These are phyloP conservation scores for Kurtzmaniella quercitrusa DNA, from an alignment of 1,139 yeast genomes.

Conservation along the genomic window DNA sequence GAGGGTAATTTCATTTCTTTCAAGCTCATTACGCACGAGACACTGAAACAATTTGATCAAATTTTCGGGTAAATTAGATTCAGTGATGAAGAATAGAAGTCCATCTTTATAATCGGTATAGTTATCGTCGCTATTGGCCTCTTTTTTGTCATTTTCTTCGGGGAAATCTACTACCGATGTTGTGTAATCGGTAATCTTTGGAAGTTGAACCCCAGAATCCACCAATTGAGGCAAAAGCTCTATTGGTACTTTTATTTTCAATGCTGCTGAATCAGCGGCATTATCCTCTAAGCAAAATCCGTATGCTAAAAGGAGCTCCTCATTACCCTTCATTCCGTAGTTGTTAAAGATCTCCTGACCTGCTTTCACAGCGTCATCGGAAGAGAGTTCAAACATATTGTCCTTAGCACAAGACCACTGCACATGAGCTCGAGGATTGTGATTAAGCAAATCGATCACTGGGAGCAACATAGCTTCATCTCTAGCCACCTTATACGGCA, in stretches of 20 bases:
- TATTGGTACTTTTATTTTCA: constrained; percentile 47
- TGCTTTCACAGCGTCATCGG: constrained; percentile 17
- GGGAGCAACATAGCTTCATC: constrained; percentile 74
- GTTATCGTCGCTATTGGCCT: constrained; percentile 7
- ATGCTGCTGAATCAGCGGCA: constrained; percentile 58
- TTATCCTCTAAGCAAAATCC: constrained; percentile 71
- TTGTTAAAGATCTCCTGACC: constrained; percentile 66
- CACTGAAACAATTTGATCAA: constrained; percentile 50
- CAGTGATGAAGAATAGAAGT: constrained; percentile 38
- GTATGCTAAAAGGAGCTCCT: constrained; percentile 59
- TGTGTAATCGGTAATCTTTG: constrained; percentile 46
- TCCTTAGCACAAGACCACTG: constrained; percentile 47
- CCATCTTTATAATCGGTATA: constrained; percentile 31
- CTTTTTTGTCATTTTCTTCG: constrained; percentile 11
- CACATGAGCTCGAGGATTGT: constrained; percentile 57
- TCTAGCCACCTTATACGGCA: constrained; percentile 18
- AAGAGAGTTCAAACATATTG: constrained; percentile 26
- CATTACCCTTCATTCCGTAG: constrained; percentile 85
- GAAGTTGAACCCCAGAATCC: constrained; percentile 40
- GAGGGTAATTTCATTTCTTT: constrained; percentile 26
- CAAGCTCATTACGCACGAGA: constrained; percentile 32
- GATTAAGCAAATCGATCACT: constrained; percentile 74
- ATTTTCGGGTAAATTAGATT: constrained; percentile 39
- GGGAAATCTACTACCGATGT: constrained; percentile 24
- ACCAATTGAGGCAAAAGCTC: constrained; percentile 30